These are phyloP conservation scores for Nakazawaea anatomiae DNA, from an alignment of 805 yeast species.

Conservation along the genomic window DNA sequence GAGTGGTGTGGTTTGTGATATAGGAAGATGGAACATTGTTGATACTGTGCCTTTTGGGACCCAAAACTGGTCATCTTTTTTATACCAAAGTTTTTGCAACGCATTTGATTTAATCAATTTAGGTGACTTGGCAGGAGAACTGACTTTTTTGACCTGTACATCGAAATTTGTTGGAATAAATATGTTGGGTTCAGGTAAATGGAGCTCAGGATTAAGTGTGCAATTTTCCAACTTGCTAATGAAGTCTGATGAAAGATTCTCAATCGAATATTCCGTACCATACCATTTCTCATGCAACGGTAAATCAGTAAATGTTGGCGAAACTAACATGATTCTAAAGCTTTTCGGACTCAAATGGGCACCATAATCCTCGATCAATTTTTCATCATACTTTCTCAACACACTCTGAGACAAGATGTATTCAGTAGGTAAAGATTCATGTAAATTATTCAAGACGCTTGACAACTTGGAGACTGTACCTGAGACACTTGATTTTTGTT, in stretches of 20 bases:
- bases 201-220: conserved; percentile 31
- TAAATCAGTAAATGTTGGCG: conserved; percentile 45
- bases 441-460: conserved; percentile 47
- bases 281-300: conserved; percentile 74
- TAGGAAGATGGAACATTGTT: conserved; percentile 60
- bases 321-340: conserved; percentile 50
- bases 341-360: conserved; percentile 49
- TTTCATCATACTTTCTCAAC: conserved; percentile 53
- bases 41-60: conserved; percentile 80
- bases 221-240: conserved; percentile 25
- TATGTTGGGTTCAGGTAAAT: conserved; percentile 67
- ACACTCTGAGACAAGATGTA: conserved; percentile 53
- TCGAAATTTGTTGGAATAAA: conserved; percentile 78
- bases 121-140: conserved; percentile 49
- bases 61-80: conserved; percentile 83
- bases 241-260: conserved; percentile 36
- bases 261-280: conserved; percentile 70
- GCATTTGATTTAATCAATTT: conserved; percentile 47
- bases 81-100: conserved; percentile 70
- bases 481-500: conserved; percentile 69
- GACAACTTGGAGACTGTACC: conserved; percentile 69
- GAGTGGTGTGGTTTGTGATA: conserved; percentile 51
- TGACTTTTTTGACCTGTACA: conserved; percentile 39
- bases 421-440: conserved; percentile 52
- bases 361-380: conserved; percentile 43